A percentile compares a stretch with the other conserved stretches of the same genome.
phyloP scores from a whole-genome alignment of 2,329 filamentous ascomycete genomes.

The Penicillium oxalicum region DNA sequence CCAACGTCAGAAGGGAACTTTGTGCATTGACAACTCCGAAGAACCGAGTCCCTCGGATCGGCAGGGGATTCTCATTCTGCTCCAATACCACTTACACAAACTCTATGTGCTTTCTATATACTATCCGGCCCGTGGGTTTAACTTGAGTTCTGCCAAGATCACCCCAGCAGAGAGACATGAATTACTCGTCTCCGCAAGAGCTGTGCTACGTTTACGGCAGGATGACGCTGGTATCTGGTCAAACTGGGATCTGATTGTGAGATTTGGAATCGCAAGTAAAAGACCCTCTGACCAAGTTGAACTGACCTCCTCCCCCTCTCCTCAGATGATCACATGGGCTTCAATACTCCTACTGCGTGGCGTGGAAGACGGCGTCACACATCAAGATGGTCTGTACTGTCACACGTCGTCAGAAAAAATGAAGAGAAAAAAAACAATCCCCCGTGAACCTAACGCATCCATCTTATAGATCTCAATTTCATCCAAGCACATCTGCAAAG shows the following conservation, averaged over 20 bases:
- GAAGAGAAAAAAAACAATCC: too few species aligned
- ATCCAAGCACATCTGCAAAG: constrained; percentile 24
- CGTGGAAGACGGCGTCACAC: constrained; percentile 25
- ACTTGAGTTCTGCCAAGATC: constrained; percentile 24
- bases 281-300: too few species aligned
- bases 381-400: constrained; percentile 21
- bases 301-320: neutral
- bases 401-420: neutral
- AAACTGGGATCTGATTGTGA: constrained; percentile 28
- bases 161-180: constrained; percentile 23
- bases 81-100: constrained; percentile 30
- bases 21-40: neutral
- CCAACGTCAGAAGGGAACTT: neutral
- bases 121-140: constrained; percentile 25
- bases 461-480: constrained; percentile 18
- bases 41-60: constrained; percentile 25
- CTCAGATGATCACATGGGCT: constrained; percentile 28
- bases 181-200: constrained; percentile 25
- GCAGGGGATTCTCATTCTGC: constrained; percentile 25
- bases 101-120: constrained; percentile 29
- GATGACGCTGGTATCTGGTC: constrained; percentile 30
- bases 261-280: neutral
- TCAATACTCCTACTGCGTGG: constrained; percentile 23
- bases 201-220: constrained; percentile 24
- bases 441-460: neutral